Base-by-base conservation (phyloP, 768 basidiomycete genomes). In the Neoboletus magnificus region DNA sequence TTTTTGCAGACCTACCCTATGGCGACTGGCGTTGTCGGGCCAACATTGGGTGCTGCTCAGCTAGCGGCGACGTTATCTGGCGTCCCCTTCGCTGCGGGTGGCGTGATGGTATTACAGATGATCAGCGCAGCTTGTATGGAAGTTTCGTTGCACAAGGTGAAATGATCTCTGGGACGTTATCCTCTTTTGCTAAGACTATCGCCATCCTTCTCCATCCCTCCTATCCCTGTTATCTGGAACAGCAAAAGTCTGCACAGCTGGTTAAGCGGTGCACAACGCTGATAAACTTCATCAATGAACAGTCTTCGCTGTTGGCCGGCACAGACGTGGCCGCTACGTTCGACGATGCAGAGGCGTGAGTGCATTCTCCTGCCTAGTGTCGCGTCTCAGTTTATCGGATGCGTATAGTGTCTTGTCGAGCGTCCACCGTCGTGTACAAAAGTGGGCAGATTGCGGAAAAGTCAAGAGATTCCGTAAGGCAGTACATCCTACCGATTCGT, bases 101-200 rank as follows among this genome's bases (percentile, higher is more conserved):
- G 75, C 18, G 77, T 77, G 7, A 66, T 75, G 51, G 56, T 76
- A 0, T 59, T 82, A 10, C 71, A 77, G 56, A 73, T 77, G 52
- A 81, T 84, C 56, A 67, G 71, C n/a, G 54, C 66, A 8, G 56
- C 73, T 20, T 84, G 82, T 59, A 71, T 77, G 8, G 71, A 81
- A 53, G 73, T 83, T 20, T 63, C 72, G 22, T 64, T 76, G 22
- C 76, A 82, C 64, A 83, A 82, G 76, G 83, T 82, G 48, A 54
- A 35, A 60, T 45, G 37, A 48, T 56, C 42, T 52, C 35, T 53
- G 18, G 25, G 13, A 33, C 15, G 10, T 12, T 5, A 15, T 36
- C 25, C 1, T 46, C 30, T 52, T 48, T 35, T 9, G 13, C 62
- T 58, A 16, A 59, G 46, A 41, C 41, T n/a, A 5, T 44, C 12